These are phyloP conservation scores for Thuja plicata DNA, from an alignment of 83 land plant genomes.

Conservation along the genomic window DNA sequence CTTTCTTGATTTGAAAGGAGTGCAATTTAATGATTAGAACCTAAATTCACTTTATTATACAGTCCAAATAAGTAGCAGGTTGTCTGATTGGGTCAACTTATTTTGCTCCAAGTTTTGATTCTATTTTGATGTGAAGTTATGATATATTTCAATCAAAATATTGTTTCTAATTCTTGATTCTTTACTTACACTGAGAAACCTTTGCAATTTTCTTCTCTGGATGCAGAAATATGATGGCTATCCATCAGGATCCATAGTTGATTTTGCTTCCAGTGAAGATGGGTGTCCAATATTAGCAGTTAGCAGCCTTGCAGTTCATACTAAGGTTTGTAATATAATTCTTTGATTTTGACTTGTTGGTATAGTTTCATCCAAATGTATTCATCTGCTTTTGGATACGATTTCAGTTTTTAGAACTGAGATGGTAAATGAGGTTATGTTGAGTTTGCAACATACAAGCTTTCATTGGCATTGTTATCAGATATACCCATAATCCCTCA, in stretches of 20 bases:
- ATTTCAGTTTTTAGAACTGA: neutral
- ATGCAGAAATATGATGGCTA: constrained; percentile 80
- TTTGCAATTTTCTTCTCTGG: neutral
- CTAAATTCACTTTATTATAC: neutral
- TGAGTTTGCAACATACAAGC: neutral
- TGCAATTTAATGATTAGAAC: constrained; percentile 1
- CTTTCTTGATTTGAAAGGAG: neutral
- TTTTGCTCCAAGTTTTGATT: neutral
- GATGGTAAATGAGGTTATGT: neutral
- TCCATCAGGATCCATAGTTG: constrained; percentile 87
- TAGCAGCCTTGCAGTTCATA: constrained; percentile 81
- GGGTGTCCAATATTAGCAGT: constrained; percentile 82
- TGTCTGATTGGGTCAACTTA: neutral
- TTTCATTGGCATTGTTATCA: neutral
- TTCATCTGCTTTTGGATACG: neutral
- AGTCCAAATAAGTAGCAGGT: neutral
- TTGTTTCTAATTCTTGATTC: neutral
- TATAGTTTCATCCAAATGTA: constrained; percentile 5
- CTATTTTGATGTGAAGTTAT: neutral
- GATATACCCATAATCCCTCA: neutral
- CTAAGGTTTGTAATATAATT: constrained; percentile 49
- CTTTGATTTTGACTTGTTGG: neutral
- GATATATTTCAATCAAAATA: neutral
- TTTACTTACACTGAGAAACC: neutral
- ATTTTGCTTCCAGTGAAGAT: constrained; percentile 70